Conservation (phyloP, 2,329 filamentous ascomycete genomes). For the Neobulgaria alba region DNA sequence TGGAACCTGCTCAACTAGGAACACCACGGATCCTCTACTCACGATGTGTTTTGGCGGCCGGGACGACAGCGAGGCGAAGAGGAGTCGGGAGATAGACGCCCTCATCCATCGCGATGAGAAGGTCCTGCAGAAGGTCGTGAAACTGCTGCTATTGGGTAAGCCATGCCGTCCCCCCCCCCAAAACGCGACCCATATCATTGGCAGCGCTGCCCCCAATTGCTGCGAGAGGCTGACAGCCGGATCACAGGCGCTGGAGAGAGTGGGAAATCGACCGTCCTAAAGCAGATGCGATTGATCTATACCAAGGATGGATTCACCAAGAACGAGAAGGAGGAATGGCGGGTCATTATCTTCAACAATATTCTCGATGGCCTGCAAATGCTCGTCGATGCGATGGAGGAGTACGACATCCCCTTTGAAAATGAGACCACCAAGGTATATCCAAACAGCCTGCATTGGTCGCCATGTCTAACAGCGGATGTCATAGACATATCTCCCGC, state of each 20-base stretch:
- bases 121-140: conserved; percentile 77
- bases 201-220: too few species aligned
- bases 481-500: conserved; percentile 65
- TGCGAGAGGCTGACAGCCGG: background rate
- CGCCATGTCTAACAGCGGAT: background rate
- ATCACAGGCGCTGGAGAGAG: conserved; percentile 82
- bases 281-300: conserved; percentile 99
- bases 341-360: conserved; percentile 93
- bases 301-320: conserved; percentile 76
- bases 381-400: conserved; percentile 83
- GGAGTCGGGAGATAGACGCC: conserved; percentile 75
- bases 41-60: conserved; percentile 60
- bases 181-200: too few species aligned
- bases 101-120: conserved; percentile 82
- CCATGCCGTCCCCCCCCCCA: too few species aligned
- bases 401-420: conserved; percentile 72
- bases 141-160: conserved; percentile 85
- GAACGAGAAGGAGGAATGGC: conserved; percentile 85
- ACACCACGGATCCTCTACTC: conserved; percentile 4
- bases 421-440: conserved; percentile 70
- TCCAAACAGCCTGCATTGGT: too few species aligned
- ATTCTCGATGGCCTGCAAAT: conserved; percentile 86
- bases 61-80: conserved; percentile 39
- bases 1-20: too few species aligned
- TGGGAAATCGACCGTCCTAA: conserved; percentile 92